Conservation (phyloP, 805 yeast species). For the Yamadazyma endophytica region DNA sequence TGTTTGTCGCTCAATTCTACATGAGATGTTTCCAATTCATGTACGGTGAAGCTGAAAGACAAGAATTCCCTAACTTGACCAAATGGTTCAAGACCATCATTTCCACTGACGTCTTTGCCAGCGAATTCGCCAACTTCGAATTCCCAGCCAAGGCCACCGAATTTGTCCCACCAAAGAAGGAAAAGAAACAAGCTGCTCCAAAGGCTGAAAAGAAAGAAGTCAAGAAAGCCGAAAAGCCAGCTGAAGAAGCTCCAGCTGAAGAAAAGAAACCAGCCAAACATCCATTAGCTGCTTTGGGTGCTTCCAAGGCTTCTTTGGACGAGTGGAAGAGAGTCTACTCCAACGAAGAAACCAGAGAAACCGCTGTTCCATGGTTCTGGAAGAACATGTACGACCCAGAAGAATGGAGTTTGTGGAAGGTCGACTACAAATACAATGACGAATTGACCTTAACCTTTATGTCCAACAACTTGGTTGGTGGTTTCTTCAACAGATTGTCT, state of each 20-base stretch:
- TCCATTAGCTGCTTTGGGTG: slow-evolving; percentile 84
- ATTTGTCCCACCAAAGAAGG: slow-evolving; percentile 71
- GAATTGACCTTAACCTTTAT: slow-evolving; percentile 95
- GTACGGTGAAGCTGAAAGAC: slow-evolving; percentile 65
- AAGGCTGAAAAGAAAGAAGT: slow-evolving; percentile 29
- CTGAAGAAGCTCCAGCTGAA: slow-evolving; percentile 36
- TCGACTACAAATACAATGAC: slow-evolving; percentile 95
- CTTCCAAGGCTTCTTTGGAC: slow-evolving; percentile 65
- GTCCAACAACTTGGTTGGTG: slow-evolving; percentile 98
- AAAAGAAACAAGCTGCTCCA: slow-evolving; percentile 40
- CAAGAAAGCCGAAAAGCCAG: slow-evolving; percentile 37
- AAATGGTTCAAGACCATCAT: slow-evolving; percentile 69
- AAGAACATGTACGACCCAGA: slow-evolving; percentile 78
- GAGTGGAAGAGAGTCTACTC: slow-evolving; percentile 97
- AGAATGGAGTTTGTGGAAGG: slow-evolving; percentile 95
- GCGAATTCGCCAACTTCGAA: slow-evolving; percentile 47
- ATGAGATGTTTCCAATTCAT: slow-evolving; percentile 54
- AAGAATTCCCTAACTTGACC: slow-evolving; percentile 53
- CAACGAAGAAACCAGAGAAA: slow-evolving; percentile 93
- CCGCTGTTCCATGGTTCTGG: slow-evolving; percentile 98
- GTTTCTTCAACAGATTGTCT: slow-evolving; percentile 92
- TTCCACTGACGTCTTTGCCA: slow-evolving; percentile 43
- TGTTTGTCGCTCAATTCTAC: slow-evolving; percentile 46
- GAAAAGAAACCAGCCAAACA: slow-evolving; percentile 80
- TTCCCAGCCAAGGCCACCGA: slow-evolving; percentile 65